phyloP scores from a whole-genome alignment of 2,329 filamentous ascomycete genomes.

The Fusarium vanettenii region DNA sequence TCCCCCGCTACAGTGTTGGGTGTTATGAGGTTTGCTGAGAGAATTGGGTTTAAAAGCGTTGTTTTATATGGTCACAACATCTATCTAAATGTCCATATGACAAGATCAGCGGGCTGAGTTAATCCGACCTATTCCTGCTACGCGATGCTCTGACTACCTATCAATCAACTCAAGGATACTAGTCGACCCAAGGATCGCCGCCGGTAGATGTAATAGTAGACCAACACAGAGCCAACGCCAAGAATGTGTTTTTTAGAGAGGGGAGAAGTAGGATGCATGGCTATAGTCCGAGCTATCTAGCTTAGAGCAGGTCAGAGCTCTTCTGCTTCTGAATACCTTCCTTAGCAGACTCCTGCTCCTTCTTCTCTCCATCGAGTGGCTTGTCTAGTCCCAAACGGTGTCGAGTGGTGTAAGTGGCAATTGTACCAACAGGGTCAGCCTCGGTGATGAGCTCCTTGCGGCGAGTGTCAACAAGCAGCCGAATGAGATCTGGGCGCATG shows the following conservation, averaged over 20 bases:
- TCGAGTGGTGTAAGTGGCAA: constrained; percentile 28
- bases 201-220: not conserved
- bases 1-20: not conserved
- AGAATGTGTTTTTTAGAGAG: not conserved
- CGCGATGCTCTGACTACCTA: too few species aligned
- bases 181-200: too few species aligned
- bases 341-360: not conserved
- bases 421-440: constrained; percentile 6
- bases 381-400: constrained; percentile 33
- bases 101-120: not conserved
- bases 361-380: constrained; percentile 32
- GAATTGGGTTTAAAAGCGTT: not conserved
- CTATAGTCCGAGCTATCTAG: not conserved
- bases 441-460: constrained; percentile 39
- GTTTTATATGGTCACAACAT: not conserved
- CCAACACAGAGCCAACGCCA: not conserved
- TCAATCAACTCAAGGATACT: too few species aligned
- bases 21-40: not conserved
- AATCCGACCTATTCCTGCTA: too few species aligned
- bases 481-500: constrained; percentile 54
- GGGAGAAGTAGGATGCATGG: not conserved
- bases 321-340: not conserved
- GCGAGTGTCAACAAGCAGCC: constrained; percentile 46
- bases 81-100: not conserved
- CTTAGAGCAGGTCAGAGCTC: not conserved